Evolutionary conservation across 2,329 filamentous ascomycete genomes (phyloP), one percentile per base, ranked within the genome.

Genomic region (Cercospora janseana): DNA sequence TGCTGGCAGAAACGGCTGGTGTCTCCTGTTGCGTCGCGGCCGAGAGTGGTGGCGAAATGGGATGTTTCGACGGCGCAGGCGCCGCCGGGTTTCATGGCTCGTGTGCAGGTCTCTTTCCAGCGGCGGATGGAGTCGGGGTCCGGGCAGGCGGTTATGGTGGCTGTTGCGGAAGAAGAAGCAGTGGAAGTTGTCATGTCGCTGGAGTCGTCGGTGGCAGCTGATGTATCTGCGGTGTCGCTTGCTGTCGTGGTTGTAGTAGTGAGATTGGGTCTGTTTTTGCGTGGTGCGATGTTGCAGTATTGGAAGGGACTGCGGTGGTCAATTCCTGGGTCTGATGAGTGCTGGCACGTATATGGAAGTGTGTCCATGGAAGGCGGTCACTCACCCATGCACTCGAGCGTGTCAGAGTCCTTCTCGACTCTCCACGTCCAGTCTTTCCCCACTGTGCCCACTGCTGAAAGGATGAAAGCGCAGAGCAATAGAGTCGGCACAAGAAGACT

Each of bases 1-100:
- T 44, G 41, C 41, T 44, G 41, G 41, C 41, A 44, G 41, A 44
- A 44, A 7, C 18, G 23, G 4, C 13, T 28, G 4, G 41, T 31
- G 18, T 44, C 41, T 18, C 29, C 18, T 28, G 38, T 42, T 26
- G 38, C 38, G 9, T 16, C 20, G 12, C 27, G 24, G 32, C 32
- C 15, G 32, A 13, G 15, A 18, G 20, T 3, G 15, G 32, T 35
- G 16, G 32, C 32, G 32, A 35, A 18, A 4, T 13, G 20, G 15
- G 32, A 13, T 16, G 20, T 18, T 18, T 18, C 32, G 32, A 35
- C 32, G 16, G 32, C 16, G 15, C 32, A 35, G 9, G 32, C 32
- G 8, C 32, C 32, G 4, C 32, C 32, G 8, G 32, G 32, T 2
- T 18, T 13, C 6, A 18, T 35, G 5, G 32, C 20, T 13, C 32